Evolutionary conservation across 2,329 filamentous ascomycete species (phyloP).

Genomic region (Colletotrichum zoysiae): DNA sequence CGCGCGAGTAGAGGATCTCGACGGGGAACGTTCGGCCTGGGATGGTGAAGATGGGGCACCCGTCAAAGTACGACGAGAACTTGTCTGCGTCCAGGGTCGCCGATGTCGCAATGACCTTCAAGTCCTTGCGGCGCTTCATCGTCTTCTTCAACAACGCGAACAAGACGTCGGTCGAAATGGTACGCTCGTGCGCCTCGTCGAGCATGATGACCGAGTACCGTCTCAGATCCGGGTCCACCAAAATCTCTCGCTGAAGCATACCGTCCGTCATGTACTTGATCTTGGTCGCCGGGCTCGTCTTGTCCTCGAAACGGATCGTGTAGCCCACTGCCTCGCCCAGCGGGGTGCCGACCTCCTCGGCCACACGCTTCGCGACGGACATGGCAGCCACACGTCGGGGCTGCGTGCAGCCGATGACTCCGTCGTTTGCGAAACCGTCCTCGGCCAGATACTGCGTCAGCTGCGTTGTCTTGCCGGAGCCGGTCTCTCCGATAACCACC

Average conservation of each 20-base stretch:
- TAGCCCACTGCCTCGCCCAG: slow-evolving; percentile 96
- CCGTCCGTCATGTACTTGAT: slow-evolving; percentile 99
- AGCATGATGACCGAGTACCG: slow-evolving; percentile 98
- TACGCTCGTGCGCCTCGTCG: slow-evolving; percentile 97
- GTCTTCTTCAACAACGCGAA: slow-evolving; percentile 97
- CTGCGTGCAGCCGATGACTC: slow-evolving; percentile 96
- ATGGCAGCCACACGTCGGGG: slow-evolving; percentile 97
- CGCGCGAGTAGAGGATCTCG: slow-evolving; percentile 93
- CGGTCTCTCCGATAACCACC: slow-evolving; percentile 97
- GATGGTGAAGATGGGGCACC: slow-evolving; percentile 96
- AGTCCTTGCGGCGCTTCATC: slow-evolving; percentile 83
- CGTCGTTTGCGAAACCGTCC: slow-evolving; percentile 86
- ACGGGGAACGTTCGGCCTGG: slow-evolving; percentile 96
- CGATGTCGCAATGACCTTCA: slow-evolving; percentile 96
- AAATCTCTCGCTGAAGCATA: slow-evolving; percentile 95
- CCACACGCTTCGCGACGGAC: slow-evolving; percentile 96
- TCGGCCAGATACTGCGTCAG: slow-evolving; percentile 96
- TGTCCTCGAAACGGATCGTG: slow-evolving; percentile 97
- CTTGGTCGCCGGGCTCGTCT: slow-evolving; percentile 85
- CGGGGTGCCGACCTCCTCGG: slow-evolving; percentile 93
- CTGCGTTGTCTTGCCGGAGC: slow-evolving; percentile 97
- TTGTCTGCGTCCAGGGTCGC: slow-evolving; percentile 97
- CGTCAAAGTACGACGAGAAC: slow-evolving; percentile 95
- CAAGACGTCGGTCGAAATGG: slow-evolving; percentile 93
- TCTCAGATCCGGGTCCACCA: slow-evolving; percentile 89